These are phyloP conservation scores for Solanum aculeatissimum DNA, from an alignment of 305 asterid genomes.

Conservation along the genomic window DNA sequence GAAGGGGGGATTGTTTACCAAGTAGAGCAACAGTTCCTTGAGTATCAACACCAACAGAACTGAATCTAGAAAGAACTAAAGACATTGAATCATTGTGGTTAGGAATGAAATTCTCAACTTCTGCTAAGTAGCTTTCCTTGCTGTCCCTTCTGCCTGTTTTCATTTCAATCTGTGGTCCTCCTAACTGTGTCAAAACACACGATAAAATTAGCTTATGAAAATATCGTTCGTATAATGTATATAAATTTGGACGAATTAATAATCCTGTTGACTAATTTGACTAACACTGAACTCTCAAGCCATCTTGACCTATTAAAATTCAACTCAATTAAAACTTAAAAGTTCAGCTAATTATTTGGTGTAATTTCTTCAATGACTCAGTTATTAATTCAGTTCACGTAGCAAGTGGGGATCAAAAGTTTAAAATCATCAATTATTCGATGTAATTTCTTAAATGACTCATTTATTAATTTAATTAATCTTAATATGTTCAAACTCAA, in stretches of 20 bases:
- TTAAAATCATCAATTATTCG: neutral
- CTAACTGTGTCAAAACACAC: conserved; percentile 21
- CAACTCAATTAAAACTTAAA: no score
- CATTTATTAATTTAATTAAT: neutral
- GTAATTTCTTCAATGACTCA: no score
- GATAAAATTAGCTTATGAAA: neutral
- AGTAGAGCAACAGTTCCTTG: conserved; percentile 60
- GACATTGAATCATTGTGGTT: conserved; percentile 53
- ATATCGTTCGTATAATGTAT: neutral
- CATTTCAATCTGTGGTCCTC: conserved; percentile 56
- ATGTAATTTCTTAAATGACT: no score
- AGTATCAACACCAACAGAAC: conserved; percentile 39
- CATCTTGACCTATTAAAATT: no score
- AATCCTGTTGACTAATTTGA: no score
- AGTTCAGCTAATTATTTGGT: neutral
- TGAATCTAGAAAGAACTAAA: conserved; percentile 39
- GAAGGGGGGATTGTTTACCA: conserved; percentile 13
- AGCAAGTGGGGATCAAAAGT: neutral
- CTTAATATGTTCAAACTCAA: neutral
- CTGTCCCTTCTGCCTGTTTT: conserved; percentile 73
- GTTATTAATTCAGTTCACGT: no score
- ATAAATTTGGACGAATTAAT: neutral
- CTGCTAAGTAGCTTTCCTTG: conserved; percentile 23
- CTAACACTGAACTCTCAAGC: no score
- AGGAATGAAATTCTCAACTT: conserved; percentile 44